Percentiles rank a stretch among this genome's conserved stretches.
phyloP scores from a whole-genome alignment of 2,329 filamentous ascomycete species.

The Exophiala spinifera region DNA sequence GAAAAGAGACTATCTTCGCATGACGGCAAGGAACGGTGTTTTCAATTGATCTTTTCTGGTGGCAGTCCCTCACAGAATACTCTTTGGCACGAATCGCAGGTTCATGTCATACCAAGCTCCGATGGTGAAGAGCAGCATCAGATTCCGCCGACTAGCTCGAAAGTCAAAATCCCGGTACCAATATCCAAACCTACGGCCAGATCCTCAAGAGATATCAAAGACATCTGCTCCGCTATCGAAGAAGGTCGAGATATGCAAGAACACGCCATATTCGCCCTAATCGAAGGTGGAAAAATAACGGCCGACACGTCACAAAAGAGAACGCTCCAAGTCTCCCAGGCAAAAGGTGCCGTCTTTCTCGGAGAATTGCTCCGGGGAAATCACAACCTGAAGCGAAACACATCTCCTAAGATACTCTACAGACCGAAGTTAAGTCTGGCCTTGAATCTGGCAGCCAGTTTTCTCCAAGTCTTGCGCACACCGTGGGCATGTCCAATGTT shows the following conservation, averaged over 20 bases:
- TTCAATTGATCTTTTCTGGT: slow-evolving; percentile 2
- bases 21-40: neutral
- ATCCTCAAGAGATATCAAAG: neutral
- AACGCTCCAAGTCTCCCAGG: neutral
- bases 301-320: no score
- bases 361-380: neutral
- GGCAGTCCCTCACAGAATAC: neutral
- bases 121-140: no score
- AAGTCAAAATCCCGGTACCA: neutral
- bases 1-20: neutral
- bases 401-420: no score
- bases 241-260: neutral
- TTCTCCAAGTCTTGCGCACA: neutral
- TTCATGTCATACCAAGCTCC: neutral
- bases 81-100: slow-evolving; percentile 6
- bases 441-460: neutral
- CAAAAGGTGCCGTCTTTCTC: neutral
- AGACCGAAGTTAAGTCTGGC: neutral
- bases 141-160: neutral
- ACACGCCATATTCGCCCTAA: neutral
- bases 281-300: neutral
- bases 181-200: neutral
- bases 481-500: neutral
- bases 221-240: slow-evolving; percentile 1
- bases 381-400: no score